Evolutionary conservation across 2,329 filamentous ascomycete species (phyloP).

Genomic region (Xylaria polymorpha): DNA sequence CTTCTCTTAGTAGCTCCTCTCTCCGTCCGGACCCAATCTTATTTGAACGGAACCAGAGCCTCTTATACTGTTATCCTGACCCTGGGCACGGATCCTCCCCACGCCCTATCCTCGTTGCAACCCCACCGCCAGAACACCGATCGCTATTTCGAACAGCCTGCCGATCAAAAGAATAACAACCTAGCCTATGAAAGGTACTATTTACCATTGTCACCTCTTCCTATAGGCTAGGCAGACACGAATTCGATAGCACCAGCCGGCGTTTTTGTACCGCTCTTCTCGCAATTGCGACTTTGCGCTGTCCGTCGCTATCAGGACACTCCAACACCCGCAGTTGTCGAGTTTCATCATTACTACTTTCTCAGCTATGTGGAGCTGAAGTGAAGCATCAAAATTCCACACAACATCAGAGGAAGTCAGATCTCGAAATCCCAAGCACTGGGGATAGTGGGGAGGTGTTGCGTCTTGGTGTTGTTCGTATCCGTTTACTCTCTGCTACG

Average conservation of each 20-base stretch:
- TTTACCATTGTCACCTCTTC: conserved; percentile 35
- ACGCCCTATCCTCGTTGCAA: conserved; percentile 27
- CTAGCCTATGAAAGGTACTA: conserved; percentile 37
- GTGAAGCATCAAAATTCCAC: conserved; percentile 2
- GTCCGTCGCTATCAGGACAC: conserved; percentile 15
- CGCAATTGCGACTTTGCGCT: conserved; percentile 11
- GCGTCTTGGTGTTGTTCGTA: conserved; percentile 17
- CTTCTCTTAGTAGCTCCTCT: not conserved
- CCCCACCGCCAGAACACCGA: conserved; percentile 22
- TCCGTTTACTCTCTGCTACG: conserved; percentile 26
- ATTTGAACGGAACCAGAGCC: not conserved
- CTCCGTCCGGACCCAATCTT: not conserved
- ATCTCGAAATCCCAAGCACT: not conserved
- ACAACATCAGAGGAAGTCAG: not conserved
- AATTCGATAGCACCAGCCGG: not conserved
- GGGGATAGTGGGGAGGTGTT: not conserved
- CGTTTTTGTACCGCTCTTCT: conserved; percentile 11
- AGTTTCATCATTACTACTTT: not conserved
- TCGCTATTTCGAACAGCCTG: conserved; percentile 14
- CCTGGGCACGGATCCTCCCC: conserved; percentile 38
- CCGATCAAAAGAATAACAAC: not conserved
- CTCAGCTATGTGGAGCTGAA: conserved; percentile 28
- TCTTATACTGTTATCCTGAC: not conserved
- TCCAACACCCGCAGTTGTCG: not conserved
- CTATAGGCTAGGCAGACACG: conserved; percentile 32